Evolutionary conservation across 805 yeast genomes (phyloP).

Genomic region (Komagataella ulmi): DNA sequence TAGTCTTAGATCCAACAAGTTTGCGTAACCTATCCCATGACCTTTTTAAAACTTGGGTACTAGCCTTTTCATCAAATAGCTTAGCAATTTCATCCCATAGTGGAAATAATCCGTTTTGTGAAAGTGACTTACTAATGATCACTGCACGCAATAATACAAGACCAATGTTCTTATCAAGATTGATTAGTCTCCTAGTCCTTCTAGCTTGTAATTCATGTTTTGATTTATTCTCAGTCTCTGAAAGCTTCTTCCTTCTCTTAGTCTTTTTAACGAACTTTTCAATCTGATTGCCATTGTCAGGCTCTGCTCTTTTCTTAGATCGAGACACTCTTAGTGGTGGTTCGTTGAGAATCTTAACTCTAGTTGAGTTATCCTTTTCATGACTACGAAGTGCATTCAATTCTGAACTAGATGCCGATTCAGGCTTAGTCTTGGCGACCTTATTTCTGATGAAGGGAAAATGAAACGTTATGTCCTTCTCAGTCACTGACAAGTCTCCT

Average conservation of each 20-base stretch:
- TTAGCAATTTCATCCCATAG: constrained; percentile 51
- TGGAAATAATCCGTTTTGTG: constrained; percentile 29
- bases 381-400: not conserved
- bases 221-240: constrained; percentile 9
- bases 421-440: not conserved
- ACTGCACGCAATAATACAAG: constrained; percentile 49
- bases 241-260: not conserved
- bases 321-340: not conserved
- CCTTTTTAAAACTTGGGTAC: constrained; percentile 29
- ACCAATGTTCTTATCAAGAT: constrained; percentile 25
- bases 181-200: not conserved
- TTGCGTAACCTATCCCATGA: constrained; percentile 64
- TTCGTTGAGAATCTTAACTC: not conserved
- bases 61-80: constrained; percentile 26
- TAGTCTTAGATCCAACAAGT: constrained; percentile 41
- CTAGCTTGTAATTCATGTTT: constrained; percentile 8
- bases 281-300: constrained; percentile 3
- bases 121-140: constrained; percentile 52
- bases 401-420: not conserved
- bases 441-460: not conserved
- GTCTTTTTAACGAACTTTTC: not conserved
- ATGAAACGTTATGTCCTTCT: not conserved
- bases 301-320: constrained; percentile 7
- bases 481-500: not conserved
- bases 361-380: not conserved